Evolutionary conservation across 176 grass and related monocot genomes (phyloP), one percentile per base, ranked within the genome.

Genomic region (Aegilops tauschii): DNA sequence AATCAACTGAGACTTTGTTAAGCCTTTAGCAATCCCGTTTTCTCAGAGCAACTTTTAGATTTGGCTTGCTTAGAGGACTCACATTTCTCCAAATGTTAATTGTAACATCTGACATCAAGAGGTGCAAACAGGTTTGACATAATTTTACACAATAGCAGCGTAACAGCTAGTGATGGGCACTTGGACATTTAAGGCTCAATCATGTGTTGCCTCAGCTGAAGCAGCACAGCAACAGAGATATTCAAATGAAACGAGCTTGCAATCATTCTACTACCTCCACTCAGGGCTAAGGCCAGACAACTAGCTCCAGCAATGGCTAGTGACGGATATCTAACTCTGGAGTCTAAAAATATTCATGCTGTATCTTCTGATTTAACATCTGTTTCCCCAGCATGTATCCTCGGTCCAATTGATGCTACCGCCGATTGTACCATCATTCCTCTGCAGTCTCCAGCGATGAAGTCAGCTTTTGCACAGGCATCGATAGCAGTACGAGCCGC

Each of bases 371-470:
- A 52, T 45, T 54, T 5, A 4, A 20, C 27, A 8, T 52, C 16
- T 16, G 9, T 32, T 76, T 3, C 27, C 27, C 25, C 0, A 2
- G 44, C 3, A 76, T 31, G 17, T 21, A 4, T 56, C 52, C 47
- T 21, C 14, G 1, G 27, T 34, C 28, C 47, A 56, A 21, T 12
- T 12, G 8, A 32, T 76, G 73, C 73, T 11, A 16, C 40, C 13
- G 47, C 47, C 18, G 59, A n/a, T 37, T 30, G 36, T 68, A 76
- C 18, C 83, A 77, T 30, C 83, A 82, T 62, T 49, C 83, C 10
- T 66, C 69, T 49, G 69, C 63, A 69, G 35, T 65, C 59, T 12
- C 61, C 36, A 61, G 35, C 4, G 4, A 78, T 70, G 3, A 32
- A 44, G 20, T 58, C 47, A 34, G 71, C 54, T 34, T 69, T 34